These are phyloP conservation scores for Elongisporangium undulatum DNA, from an alignment of 352 stramenopile species.

Conservation along the genomic window DNA sequence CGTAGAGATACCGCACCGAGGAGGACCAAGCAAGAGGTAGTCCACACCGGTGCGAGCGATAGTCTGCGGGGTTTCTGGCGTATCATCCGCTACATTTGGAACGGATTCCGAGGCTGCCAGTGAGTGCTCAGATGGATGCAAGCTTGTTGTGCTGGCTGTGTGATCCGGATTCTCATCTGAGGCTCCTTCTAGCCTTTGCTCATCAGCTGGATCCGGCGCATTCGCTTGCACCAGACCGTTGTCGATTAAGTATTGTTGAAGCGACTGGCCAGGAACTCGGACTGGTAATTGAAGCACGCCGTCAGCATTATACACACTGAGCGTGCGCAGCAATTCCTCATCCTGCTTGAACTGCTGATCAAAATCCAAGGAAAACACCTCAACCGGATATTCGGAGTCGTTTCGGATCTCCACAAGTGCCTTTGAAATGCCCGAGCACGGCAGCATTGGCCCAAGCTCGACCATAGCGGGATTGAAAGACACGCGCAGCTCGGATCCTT, in stretches of 20 bases:
- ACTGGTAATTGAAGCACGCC: conserved; percentile 72
- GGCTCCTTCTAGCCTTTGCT: background rate
- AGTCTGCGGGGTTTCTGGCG: background rate
- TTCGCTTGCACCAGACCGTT: conserved; percentile 27
- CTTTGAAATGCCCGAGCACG: conserved; percentile 43
- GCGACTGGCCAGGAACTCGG: conserved; percentile 49
- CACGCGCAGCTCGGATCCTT: conserved; percentile 76
- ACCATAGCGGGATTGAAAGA: conserved; percentile 78
- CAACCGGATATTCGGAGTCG: conserved; percentile 83
- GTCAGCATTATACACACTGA: conserved; percentile 54
- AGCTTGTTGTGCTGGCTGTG: background rate
- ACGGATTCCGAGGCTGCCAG: background rate
- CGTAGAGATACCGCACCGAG: conserved; percentile 73
- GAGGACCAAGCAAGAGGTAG: conserved; percentile 80
- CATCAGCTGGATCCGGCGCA: conserved; percentile 5
- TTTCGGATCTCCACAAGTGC: conserved; percentile 80
- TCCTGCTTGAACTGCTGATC: conserved; percentile 80
- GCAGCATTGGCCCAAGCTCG: conserved; percentile 86
- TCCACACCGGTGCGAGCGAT: conserved; percentile 43
- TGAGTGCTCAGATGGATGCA: background rate
- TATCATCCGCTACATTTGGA: background rate
- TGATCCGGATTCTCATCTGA: background rate
- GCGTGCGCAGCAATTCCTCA: conserved; percentile 69
- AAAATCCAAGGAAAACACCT: conserved; percentile 92
- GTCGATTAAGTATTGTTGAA: conserved; percentile 54